These are phyloP conservation scores for Leccinum sublutescens DNA, from an alignment of 768 basidiomycete genomes.

Conservation along the genomic window DNA sequence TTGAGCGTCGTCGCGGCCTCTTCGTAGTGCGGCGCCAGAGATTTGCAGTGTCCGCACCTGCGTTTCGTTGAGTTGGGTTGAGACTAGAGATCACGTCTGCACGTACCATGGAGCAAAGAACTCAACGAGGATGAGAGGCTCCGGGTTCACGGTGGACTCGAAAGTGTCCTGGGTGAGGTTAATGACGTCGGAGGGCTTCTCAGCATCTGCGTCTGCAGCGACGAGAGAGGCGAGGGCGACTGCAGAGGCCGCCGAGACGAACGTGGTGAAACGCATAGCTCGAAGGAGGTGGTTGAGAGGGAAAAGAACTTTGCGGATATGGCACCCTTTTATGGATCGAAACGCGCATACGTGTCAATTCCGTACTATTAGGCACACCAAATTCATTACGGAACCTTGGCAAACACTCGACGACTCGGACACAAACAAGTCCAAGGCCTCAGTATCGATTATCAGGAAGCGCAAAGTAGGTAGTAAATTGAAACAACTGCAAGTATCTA, in stretches of 20 bases:
- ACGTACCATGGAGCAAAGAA: constrained; percentile 88
- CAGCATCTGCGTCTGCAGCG: constrained; percentile 42
- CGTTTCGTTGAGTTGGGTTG: neutral
- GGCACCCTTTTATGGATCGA: constrained; percentile 22
- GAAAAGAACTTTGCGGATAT: neutral
- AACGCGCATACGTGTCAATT: constrained; percentile 33
- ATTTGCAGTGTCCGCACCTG: constrained; percentile 96
- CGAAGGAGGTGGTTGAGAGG: constrained; percentile 23
- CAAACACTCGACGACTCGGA: too few species aligned
- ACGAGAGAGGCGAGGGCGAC: constrained; percentile 55
- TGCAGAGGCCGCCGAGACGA: constrained; percentile 49
- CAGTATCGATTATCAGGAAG: neutral
- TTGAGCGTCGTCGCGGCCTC: constrained; percentile 92
- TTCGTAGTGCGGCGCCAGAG: constrained; percentile 91
- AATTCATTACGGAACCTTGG: neutral
- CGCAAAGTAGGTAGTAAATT: neutral
- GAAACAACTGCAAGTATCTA: neutral
- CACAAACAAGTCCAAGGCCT: too few species aligned
- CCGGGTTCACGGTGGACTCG: constrained; percentile 58
- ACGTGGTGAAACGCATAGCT: constrained; percentile 62
- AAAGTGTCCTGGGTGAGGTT: constrained; percentile 71
- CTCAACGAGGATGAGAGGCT: constrained; percentile 84
- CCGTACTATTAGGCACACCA: neutral
- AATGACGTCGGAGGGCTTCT: constrained; percentile 70
- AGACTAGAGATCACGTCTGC: neutral